Evolutionary conservation across 106 monocot species (phyloP), one percentile per base, ranked within the genome.

Genomic region (Dendrobium nobile): DNA sequence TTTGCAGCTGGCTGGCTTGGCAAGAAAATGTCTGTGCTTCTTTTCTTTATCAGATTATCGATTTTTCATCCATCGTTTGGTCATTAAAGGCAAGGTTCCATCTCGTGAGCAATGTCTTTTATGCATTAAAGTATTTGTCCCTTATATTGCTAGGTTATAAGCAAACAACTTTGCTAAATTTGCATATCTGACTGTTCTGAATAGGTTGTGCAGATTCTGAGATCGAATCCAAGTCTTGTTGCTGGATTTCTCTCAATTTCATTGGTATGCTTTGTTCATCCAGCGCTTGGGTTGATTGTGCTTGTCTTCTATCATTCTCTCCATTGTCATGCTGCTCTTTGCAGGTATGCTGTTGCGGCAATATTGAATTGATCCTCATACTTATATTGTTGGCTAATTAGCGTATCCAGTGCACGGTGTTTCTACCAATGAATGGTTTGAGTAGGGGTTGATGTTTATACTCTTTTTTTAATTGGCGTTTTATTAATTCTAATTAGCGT

Each of bases 181-280:
- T 73, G 54, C 26, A 55, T 73, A 70, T 84, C 41, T 78, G 56
- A 79, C 75, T 74, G 59, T 10, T 84, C 72, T 78, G 45, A 78
- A 86, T 86, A 99, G 98, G 82, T 95, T 70, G 73, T 95, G 79
- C 89, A 89, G 84, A 89, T 91, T 45, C 77, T 95, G 43, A 84
- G 82, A 80, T 84, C 83, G 48, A 91, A 84, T 47, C 86, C 91
- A 82, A 85, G 84, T 81, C 37, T 93, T 11, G 81, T 93, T 80
- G 87, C 95, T 65, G 91, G 91, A 77, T 83, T 89, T 80, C 72
- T 90, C 58, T 72, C 95, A 81, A 84, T 92, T 73, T 90, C 87
- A 72, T 65, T 95, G 26, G 89, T 91, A 75, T 91, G 86, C 80
- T 99, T 99, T 78, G 89, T 95, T 78, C 98, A 99, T 84, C 98